These are phyloP conservation scores for Penicillium glabrum DNA, from an alignment of 2,329 filamentous ascomycete species.

Conservation along the genomic window DNA sequence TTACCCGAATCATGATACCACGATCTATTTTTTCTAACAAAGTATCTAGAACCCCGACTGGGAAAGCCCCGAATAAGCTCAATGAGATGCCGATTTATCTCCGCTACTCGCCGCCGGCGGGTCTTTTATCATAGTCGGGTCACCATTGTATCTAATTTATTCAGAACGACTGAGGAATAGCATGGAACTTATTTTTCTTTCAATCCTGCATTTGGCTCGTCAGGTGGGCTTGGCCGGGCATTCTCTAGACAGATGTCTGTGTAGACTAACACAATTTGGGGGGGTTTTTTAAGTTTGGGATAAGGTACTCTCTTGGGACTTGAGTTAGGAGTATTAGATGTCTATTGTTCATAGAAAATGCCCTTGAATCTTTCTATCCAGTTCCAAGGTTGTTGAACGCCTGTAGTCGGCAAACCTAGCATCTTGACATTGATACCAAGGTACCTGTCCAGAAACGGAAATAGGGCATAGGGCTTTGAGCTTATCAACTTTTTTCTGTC, in stretches of 20 bases:
- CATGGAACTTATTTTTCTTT: constrained; percentile 25
- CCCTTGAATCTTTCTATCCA: neutral
- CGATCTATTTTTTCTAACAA: constrained; percentile 23
- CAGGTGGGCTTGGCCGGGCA: neutral
- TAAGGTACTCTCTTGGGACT: neutral
- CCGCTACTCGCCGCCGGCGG: constrained; percentile 17
- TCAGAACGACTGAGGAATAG: constrained; percentile 35
- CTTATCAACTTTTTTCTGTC: constrained; percentile 32
- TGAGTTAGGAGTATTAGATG: neutral
- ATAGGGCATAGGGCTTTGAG: constrained; percentile 42
- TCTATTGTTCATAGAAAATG: neutral
- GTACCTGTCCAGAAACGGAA: constrained; percentile 26
- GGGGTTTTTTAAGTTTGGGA: neutral
- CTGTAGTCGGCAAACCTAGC: neutral
- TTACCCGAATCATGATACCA: neutral
- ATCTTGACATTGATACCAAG: constrained; percentile 1
- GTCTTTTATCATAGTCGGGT: constrained; percentile 21
- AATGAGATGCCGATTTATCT: constrained; percentile 19
- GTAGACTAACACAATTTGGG: constrained; percentile 9
- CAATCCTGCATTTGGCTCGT: constrained; percentile 14
- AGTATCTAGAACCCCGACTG: constrained; percentile 47
- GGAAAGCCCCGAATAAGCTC: constrained; percentile 39
- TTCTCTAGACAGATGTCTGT: constrained; percentile 1
- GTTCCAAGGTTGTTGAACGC: neutral
- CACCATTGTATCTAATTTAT: constrained; percentile 35